Percentiles rank a stretch among this genome's conserved stretches.
Conservation (phyloP, 345 rosid genomes). For the Moricandia arvensis region DNA sequence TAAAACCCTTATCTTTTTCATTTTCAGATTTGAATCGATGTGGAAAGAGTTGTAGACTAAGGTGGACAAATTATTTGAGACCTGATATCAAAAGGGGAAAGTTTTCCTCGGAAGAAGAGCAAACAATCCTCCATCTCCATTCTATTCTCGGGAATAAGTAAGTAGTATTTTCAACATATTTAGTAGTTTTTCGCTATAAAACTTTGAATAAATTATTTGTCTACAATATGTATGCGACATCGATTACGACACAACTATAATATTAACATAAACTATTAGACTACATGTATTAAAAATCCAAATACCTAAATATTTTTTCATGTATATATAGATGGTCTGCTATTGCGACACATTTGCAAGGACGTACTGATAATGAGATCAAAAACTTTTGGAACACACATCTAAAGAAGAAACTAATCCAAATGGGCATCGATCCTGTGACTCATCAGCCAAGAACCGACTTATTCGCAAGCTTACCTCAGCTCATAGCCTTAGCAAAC, state of each 20-base stretch:
- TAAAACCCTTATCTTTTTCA: not conserved
- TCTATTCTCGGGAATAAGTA: constrained; percentile 81
- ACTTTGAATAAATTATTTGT: not conserved
- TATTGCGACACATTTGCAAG: constrained; percentile 67
- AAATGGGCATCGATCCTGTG: constrained; percentile 80
- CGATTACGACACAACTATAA: not conserved
- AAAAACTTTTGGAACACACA: constrained; percentile 87
- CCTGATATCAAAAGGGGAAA: constrained; percentile 54
- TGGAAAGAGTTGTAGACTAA: constrained; percentile 51
- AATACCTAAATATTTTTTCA: not conserved
- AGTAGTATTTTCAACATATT: constrained; percentile 22
- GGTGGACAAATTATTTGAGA: constrained; percentile 51
- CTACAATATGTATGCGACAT: not conserved
- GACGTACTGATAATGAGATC: constrained; percentile 76
- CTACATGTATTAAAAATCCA: not conserved
- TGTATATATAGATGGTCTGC: constrained; percentile 69
- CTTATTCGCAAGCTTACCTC: constrained; percentile 41
- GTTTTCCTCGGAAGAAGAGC: constrained; percentile 46
- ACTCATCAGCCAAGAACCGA: constrained; percentile 75
- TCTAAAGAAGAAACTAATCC: constrained; percentile 70
- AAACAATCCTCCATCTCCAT: constrained; percentile 73
- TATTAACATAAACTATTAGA: not conserved
- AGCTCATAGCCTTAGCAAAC: constrained; percentile 41
- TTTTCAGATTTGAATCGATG: constrained; percentile 63
- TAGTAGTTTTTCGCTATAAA: not conserved